Evolutionary conservation across 768 basidiomycete genomes (phyloP).

Genomic region (Pleurotus djamor): DNA sequence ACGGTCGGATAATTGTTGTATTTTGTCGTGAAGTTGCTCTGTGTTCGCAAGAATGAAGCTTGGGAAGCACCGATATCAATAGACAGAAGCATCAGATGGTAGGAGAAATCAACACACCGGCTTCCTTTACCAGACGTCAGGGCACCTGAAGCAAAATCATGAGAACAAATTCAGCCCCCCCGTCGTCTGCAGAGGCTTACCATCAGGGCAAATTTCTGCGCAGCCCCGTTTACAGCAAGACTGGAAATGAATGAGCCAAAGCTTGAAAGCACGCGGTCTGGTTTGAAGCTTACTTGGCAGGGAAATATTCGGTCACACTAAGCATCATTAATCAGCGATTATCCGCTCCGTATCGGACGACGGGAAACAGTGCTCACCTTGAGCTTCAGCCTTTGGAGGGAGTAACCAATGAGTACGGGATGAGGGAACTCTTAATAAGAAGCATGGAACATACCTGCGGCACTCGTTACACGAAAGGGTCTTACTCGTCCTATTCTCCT

Average conservation of each 20-base stretch:
- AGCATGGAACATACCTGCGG: conserved; percentile 51
- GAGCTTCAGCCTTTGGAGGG: conserved; percentile 43
- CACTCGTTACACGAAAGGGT: conserved; percentile 63
- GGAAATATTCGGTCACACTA: conserved; percentile 54
- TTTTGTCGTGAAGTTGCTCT: conserved; percentile 64
- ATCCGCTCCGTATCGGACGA: not conserved
- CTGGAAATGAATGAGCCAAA: conserved; percentile 12
- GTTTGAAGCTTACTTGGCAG: conserved; percentile 19
- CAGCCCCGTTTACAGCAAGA: conserved; percentile 58
- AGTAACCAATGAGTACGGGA: not conserved
- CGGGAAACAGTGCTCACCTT: conserved; percentile 36
- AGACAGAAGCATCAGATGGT: conserved; percentile 10
- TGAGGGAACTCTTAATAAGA: not conserved
- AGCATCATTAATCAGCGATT: conserved; percentile 1
- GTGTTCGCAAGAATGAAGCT: conserved; percentile 72
- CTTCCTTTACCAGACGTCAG: conserved; percentile 63
- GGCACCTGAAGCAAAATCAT: conserved; percentile 35
- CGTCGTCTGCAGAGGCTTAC: conserved; percentile 22
- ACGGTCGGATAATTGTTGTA: conserved; percentile 57
- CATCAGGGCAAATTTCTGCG: conserved; percentile 65
- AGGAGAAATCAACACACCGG: conserved; percentile 37
- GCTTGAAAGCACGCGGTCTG: not conserved
- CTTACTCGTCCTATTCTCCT: conserved; percentile 3
- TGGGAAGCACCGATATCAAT: conserved; percentile 8
- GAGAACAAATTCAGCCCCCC: not conserved